Base-by-base conservation (phyloP, 441 rosid genomes). In the Jatropha podagrica region DNA sequence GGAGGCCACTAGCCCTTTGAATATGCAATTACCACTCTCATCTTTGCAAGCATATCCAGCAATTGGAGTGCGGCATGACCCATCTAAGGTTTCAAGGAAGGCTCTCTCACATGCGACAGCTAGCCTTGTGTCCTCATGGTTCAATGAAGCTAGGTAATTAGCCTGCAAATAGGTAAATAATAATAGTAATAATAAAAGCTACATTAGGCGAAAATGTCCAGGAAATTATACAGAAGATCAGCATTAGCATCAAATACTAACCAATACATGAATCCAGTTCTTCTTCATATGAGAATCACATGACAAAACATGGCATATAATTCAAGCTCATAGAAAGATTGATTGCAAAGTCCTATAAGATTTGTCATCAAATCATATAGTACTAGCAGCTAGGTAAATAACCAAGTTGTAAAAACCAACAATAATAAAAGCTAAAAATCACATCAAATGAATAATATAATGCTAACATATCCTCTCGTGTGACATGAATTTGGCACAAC, bases 61-160 rank as follows among this genome's bases (percentile, higher is more conserved):
- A 58, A 96, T 96, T 65, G 99, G 99, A 72, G 99, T 96, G 69
- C 98, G 97, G 78, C 98, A 96, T 71, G 98, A 92, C 23, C 97
- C 97, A 72, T 92, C 92, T 70, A 92, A 81, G 42, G 92, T 85
- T 81, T 81, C 84, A 54, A 96, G 89, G 74, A 96, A 96, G 59
- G 97, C 96, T 80, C 98, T 91, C 80, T 96, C 98, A 68, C 98
- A 96, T 54, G 85, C 78, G 76, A 94, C 91, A 2, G 98, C 98
- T 77, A 95, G 81, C 77, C 97, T 91, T 61, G 99, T 94, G 75
- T 92, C 97, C 83, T 94, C 97, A 14, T 96, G 97, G 85, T 94
- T 94, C 85, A 96, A 78, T 7, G 97, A 85, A 73, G 96, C 93
- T 73, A 94, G 81, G 84, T 92, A 96, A 52, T 69, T 78, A 66